Conservation (phyloP, 2,329 filamentous ascomycete genomes). For the Stagonosporopsis vannaccii region DNA sequence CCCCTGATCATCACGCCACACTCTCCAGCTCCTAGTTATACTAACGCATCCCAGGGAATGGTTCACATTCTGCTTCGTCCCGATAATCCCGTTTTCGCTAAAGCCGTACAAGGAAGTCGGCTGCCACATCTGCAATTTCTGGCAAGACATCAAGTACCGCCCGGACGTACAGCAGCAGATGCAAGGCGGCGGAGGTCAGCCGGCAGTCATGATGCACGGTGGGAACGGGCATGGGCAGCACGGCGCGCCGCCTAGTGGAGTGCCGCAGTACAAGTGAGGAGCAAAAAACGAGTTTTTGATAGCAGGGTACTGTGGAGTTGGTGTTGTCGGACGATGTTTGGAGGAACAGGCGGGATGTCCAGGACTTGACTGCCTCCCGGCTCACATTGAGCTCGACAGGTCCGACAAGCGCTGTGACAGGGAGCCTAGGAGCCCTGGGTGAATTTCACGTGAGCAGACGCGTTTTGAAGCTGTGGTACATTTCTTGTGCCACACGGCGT, state of each 20-base stretch:
- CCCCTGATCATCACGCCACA: background rate
- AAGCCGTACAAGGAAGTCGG: conserved; percentile 67
- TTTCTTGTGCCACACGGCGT: conserved; percentile 12
- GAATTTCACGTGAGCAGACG: background rate
- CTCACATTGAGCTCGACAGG: background rate
- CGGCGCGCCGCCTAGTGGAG: conserved; percentile 26
- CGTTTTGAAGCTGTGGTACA: background rate
- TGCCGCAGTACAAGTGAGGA: conserved; percentile 35
- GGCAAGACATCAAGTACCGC: conserved; percentile 63
- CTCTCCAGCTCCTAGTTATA: background rate
- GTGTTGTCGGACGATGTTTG: background rate
- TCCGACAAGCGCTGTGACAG: background rate
- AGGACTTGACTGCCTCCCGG: background rate
- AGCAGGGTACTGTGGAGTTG: background rate
- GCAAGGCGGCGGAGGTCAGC: conserved; percentile 18
- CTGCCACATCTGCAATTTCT: conserved; percentile 79
- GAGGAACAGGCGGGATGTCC: background rate
- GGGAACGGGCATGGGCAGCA: conserved; percentile 11
- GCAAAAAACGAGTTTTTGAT: background rate
- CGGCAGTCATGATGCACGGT: conserved; percentile 37
- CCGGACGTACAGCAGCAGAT: conserved; percentile 48
- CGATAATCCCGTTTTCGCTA: conserved; percentile 72
- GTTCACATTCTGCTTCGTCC: conserved; percentile 83
- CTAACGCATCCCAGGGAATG: conserved; percentile 56
- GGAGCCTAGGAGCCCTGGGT: background rate